Conservation (phyloP, 208 protist species). For the Crithidia brevicula region DNA sequence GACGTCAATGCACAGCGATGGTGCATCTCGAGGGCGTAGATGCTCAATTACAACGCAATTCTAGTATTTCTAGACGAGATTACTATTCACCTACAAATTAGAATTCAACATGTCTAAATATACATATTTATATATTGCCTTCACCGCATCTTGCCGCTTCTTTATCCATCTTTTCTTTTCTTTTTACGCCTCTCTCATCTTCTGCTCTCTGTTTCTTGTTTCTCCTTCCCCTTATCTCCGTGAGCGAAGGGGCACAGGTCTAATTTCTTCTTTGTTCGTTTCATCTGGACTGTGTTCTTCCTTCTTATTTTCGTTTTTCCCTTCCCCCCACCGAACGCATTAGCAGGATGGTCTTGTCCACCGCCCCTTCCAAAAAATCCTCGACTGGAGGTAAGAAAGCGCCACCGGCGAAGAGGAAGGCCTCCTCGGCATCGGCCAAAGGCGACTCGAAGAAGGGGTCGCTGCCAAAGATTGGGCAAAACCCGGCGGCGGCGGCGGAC, state of each 20-base stretch:
- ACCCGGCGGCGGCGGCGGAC: neutral
- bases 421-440: neutral
- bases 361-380: conserved; percentile 1
- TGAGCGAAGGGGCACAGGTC: no score
- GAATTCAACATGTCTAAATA: no score
- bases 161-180: neutral
- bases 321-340: neutral
- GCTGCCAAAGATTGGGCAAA: conserved; percentile 23
- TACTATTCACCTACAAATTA: no score
- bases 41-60: no score
- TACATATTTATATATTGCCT: no score
- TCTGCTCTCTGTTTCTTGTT: neutral
- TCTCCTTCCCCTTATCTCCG: neutral
- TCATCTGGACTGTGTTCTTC: neutral
- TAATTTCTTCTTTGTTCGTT: neutral
- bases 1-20: no score
- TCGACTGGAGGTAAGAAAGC: conserved; percentile 2
- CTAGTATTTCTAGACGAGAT: no score
- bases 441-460: neutral
- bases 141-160: no score
- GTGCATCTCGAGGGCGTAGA: no score
- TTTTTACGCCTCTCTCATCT: neutral
- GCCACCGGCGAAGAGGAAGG: conserved; percentile 22
- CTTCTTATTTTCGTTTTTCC: neutral
- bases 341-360: neutral